A percentile compares a stretch with the other conserved stretches of the same genome.
phyloP scores from a whole-genome alignment of 208 protist genomes.

The Crithidia acanthocephali region DNA sequence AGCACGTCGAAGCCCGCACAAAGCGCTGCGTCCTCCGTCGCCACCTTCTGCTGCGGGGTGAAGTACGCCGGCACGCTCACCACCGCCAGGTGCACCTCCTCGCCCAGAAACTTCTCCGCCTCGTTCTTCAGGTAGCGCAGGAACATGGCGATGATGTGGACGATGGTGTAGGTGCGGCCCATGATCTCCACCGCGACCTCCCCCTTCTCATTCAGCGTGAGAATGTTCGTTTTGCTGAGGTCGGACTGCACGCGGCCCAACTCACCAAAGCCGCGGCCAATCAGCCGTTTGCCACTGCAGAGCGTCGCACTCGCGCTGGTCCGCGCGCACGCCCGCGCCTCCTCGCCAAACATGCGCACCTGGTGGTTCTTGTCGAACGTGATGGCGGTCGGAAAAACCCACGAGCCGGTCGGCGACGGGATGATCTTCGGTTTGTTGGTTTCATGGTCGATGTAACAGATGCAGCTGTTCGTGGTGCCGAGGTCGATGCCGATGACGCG shows the following conservation, averaged over 20 bases:
- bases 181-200: constrained; percentile 91
- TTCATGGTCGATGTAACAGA: constrained; percentile 87
- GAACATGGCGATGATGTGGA: constrained; percentile 95
- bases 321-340: constrained; percentile 87
- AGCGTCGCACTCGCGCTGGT: constrained; percentile 87
- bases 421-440: constrained; percentile 89
- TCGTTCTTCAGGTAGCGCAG: constrained; percentile 89
- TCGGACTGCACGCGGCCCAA: constrained; percentile 82
- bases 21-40: constrained; percentile 93
- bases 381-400: constrained; percentile 92
- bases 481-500: constrained; percentile 97
- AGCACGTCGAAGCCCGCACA: constrained; percentile 92
- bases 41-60: constrained; percentile 91
- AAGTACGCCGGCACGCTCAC: constrained; percentile 95
- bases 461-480: constrained; percentile 98
- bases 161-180: constrained; percentile 88
- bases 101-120: constrained; percentile 83
- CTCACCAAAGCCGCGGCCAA: constrained; percentile 88
- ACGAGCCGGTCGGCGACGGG: constrained; percentile 90
- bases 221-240: constrained; percentile 87
- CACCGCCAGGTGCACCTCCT: constrained; percentile 84
- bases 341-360: constrained; percentile 86
- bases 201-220: constrained; percentile 87
- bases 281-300: constrained; percentile 92
- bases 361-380: constrained; percentile 93